Percentiles rank a stretch among this genome's conserved stretches.
Evolutionary conservation across 495 filamentous ascomycete species (phyloP).

Genomic region (Cryomyces minteri): DNA sequence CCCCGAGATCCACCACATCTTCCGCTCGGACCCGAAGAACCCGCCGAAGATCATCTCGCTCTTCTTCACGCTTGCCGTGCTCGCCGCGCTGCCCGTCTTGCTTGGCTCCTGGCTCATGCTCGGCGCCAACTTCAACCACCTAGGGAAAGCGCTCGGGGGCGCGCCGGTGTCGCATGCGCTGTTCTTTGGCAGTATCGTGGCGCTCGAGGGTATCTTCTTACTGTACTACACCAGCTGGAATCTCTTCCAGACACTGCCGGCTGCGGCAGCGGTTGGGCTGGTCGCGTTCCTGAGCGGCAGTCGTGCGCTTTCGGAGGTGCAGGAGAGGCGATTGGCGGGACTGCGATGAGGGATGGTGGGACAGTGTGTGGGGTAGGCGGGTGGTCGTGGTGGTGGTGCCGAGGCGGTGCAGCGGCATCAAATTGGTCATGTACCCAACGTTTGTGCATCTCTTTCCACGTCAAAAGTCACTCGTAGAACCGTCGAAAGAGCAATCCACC

Average conservation of each 20-base stretch:
- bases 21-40: conserved; percentile 59
- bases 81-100: conserved; percentile 52
- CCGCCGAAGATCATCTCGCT: conserved; percentile 70
- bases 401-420: too few relatives aligned
- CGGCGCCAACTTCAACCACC: conserved; percentile 70
- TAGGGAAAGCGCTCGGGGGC: conserved; percentile 48
- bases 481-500: too few relatives aligned
- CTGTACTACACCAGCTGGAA: conserved; percentile 90
- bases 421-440: too few relatives aligned
- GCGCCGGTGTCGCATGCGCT: conserved; percentile 61
- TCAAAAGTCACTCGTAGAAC: too few relatives aligned
- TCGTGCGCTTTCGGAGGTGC: conserved; percentile 83
- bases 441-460: too few relatives aligned
- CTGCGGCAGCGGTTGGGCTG: conserved; percentile 41
- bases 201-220: conserved; percentile 84
- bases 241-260: conserved; percentile 75
- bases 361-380: too few relatives aligned
- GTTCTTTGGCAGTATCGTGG: conserved; percentile 69
- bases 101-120: conserved; percentile 57
- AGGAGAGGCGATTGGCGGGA: conserved; percentile 64
- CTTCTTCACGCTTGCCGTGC: conserved; percentile 52
- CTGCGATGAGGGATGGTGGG: conserved; percentile 34
- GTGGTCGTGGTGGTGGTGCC: too few relatives aligned
- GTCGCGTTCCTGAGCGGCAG: conserved; percentile 77
- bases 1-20: conserved; percentile 80